Conservation (phyloP, 768 basidiomycete species). For the Boletus vermiculosoides region DNA sequence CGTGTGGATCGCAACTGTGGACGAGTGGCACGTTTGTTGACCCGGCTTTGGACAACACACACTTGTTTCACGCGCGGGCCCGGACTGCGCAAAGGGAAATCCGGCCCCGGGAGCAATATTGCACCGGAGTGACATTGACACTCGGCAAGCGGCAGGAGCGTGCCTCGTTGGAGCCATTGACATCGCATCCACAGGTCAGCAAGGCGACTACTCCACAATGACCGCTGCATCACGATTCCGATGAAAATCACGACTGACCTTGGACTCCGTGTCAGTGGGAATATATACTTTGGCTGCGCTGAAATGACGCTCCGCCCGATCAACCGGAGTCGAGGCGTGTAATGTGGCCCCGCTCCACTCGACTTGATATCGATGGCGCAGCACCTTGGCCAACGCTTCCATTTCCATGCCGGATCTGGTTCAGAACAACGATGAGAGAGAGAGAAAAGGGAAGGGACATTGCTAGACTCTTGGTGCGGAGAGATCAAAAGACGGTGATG, state of each 20-base stretch:
- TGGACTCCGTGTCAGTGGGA: neutral
- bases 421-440: neutral
- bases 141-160: neutral
- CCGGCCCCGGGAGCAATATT: constrained; percentile 1
- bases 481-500: constrained; percentile 14
- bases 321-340: neutral
- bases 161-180: constrained; percentile 4
- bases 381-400: neutral
- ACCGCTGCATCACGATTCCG: constrained; percentile 3
- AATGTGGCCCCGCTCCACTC: neutral
- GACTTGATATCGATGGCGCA: neutral
- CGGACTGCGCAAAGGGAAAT: neutral
- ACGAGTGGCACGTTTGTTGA: constrained; percentile 1
- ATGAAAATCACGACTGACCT: constrained; percentile 7
- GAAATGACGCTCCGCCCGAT: constrained; percentile 2
- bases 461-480: constrained; percentile 3
- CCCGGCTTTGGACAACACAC: constrained; percentile 1
- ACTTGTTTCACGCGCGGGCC: constrained; percentile 6
- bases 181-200: constrained; percentile 7
- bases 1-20: neutral
- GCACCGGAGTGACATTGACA: neutral
- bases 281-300: neutral
- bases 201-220: neutral
- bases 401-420: neutral
- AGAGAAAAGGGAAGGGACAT: neutral